Percentiles rank a stretch among this genome's conserved stretches.
Evolutionary conservation across 108 stramenopile genomes (phyloP).

Genomic region (Cyclotella choctawhatcheeana): DNA sequence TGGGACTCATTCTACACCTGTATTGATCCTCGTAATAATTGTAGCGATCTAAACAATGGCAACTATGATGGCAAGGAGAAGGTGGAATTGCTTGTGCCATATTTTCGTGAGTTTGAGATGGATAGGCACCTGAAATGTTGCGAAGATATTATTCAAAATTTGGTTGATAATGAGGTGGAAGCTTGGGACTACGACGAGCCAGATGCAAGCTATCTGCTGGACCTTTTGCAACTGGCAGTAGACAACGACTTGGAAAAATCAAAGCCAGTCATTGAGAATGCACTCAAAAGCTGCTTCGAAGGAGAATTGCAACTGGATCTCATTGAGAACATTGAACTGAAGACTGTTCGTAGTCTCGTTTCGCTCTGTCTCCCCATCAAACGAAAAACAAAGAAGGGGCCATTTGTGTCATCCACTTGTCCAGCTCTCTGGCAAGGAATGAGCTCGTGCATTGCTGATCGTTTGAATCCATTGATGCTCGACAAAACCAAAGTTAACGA

Average conservation of each 20-base stretch:
- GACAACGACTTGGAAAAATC: too few relatives aligned
- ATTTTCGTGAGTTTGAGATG: background rate
- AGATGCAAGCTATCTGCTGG: too few relatives aligned
- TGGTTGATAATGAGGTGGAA: too few relatives aligned
- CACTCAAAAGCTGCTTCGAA: too few relatives aligned
- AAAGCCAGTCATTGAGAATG: too few relatives aligned
- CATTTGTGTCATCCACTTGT: background rate
- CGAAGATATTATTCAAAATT: too few relatives aligned
- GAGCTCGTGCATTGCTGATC: background rate
- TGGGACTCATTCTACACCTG: background rate
- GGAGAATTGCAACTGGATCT: background rate
- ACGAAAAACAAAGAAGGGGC: background rate
- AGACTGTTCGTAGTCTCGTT: background rate
- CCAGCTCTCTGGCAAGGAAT: background rate
- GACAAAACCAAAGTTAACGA: background rate
- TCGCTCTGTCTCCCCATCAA: background rate
- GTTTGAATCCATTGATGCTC: background rate
- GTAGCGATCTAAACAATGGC: background rate
- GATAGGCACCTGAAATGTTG: background rate
- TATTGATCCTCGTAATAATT: background rate
- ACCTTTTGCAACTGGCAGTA: too few relatives aligned
- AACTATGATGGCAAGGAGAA: background rate
- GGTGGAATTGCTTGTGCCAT: background rate
- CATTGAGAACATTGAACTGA: too few relatives aligned
- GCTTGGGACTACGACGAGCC: too few relatives aligned